These are phyloP conservation scores for Filosporella fistucella DNA, from an alignment of 495 filamentous ascomycete genomes.

Conservation along the genomic window DNA sequence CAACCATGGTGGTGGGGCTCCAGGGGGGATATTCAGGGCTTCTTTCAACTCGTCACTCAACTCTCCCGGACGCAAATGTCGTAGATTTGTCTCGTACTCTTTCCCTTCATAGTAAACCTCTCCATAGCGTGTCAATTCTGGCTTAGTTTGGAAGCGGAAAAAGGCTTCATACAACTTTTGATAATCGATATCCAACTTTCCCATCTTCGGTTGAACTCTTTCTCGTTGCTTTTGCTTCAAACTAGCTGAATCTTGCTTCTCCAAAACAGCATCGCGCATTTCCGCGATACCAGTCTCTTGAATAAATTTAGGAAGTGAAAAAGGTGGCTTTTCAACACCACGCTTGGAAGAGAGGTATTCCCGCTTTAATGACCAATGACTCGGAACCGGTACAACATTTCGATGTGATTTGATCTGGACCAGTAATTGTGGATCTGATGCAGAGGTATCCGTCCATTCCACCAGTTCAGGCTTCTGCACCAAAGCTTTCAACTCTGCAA, in stretches of 20 bases:
- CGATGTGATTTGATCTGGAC: constrained; percentile 93
- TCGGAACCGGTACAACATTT: constrained; percentile 92
- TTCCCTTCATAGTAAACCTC: constrained; percentile 99
- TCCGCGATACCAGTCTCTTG: constrained; percentile 95
- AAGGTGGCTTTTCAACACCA: constrained; percentile 91
- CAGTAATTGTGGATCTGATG: constrained; percentile 80
- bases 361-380: constrained; percentile 91
- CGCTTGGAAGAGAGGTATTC: constrained; percentile 96
- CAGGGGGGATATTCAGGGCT: constrained; percentile 89
- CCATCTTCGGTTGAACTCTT: constrained; percentile 93
- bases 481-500: constrained; percentile 90
- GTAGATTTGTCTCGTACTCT: constrained; percentile 93
- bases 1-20: constrained; percentile 92
- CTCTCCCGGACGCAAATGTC: constrained; percentile 85
- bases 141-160: constrained; percentile 95
- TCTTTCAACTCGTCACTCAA: constrained; percentile 87
- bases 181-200: constrained; percentile 96
- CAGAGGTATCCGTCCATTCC: constrained; percentile 96
- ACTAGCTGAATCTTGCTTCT: constrained; percentile 87
- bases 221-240: constrained; percentile 96
- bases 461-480: constrained; percentile 91
- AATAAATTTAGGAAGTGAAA: constrained; percentile 93
- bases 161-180: constrained; percentile 97
- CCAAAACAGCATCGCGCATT: constrained; percentile 93
- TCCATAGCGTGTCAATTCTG: constrained; percentile 86